These are phyloP conservation scores for Magnusiomyces fungicola DNA, from an alignment of 1,139 yeast species.

Conservation along the genomic window DNA sequence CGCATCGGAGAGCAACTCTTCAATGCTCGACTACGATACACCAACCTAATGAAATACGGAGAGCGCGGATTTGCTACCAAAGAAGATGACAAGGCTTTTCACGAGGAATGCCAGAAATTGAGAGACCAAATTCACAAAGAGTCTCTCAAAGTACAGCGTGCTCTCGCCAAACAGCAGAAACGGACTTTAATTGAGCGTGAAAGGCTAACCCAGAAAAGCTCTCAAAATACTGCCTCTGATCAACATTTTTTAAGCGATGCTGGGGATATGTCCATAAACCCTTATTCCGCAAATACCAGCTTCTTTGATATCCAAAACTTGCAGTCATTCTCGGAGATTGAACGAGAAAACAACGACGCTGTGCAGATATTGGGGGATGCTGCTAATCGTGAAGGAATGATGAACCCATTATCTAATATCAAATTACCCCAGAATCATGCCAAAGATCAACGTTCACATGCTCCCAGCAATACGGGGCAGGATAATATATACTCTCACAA, in stretches of 20 bases:
- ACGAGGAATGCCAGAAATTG: neutral
- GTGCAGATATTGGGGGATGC: slow-evolving; percentile 9
- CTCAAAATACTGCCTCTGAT: too few species aligned
- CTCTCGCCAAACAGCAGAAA: too few species aligned
- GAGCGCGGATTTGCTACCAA: neutral
- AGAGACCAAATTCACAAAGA: slow-evolving; percentile 14
- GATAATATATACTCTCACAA: too few species aligned
- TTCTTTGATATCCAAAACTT: slow-evolving; percentile 1
- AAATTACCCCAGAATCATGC: too few species aligned
- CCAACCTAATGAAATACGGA: neutral
- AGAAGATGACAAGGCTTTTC: neutral
- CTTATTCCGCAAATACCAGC: neutral
- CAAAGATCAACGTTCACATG: too few species aligned
- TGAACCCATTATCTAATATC: too few species aligned
- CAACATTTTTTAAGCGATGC: too few species aligned
- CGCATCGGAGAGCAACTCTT: neutral
- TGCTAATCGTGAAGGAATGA: neutral
- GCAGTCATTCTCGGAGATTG: slow-evolving; percentile 11
- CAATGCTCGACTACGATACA: neutral
- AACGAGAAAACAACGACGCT: slow-evolving; percentile 10
- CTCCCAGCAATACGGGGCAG: too few species aligned
- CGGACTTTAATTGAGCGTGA: too few species aligned
- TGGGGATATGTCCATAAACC: too few species aligned
- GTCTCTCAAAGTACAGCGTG: too few species aligned
- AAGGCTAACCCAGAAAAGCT: too few species aligned